Conservation (phyloP, 1,139 yeast genomes). For the Magnusiomyces suaveolens region DNA sequence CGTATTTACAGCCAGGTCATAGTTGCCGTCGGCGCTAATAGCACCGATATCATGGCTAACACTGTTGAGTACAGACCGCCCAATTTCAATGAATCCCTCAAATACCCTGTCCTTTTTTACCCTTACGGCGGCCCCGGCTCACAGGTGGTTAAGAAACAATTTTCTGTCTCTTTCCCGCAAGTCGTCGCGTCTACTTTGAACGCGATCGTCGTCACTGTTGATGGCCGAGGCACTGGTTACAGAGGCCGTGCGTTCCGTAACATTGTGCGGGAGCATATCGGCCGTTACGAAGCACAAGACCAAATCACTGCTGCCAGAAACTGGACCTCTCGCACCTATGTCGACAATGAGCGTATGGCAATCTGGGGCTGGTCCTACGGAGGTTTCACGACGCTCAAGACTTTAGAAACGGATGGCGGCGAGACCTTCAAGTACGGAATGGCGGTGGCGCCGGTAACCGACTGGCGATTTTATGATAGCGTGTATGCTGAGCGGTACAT, state of each 20-base stretch:
- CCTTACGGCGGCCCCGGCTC: constrained; percentile 96
- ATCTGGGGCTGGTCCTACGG: constrained; percentile 97
- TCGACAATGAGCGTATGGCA: constrained; percentile 60
- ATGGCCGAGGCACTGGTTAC: constrained; percentile 92
- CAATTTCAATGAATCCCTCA: constrained; percentile 44
- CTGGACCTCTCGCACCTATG: constrained; percentile 46
- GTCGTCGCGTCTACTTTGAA: constrained; percentile 58
- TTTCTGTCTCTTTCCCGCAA: constrained; percentile 55
- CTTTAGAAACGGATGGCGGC: constrained; percentile 64
- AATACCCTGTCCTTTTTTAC: constrained; percentile 73
- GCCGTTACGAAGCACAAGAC: constrained; percentile 84
- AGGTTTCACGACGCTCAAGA: constrained; percentile 68
- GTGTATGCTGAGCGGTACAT: constrained; percentile 86
- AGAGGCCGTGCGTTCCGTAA: constrained; percentile 70
- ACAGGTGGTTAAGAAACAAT: constrained; percentile 51
- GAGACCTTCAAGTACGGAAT: constrained; percentile 62
- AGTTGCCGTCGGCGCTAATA: constrained; percentile 35
- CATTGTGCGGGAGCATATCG: constrained; percentile 60
- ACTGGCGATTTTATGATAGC: constrained; percentile 73
- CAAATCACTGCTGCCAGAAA: constrained; percentile 54
- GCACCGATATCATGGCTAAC: constrained; percentile 41
- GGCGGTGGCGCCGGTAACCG: constrained; percentile 86
- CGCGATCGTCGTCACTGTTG: constrained; percentile 71
- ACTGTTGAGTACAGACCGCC: constrained; percentile 71
- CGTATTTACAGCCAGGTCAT: constrained; percentile 41